Evolutionary conservation across 164 flowering plant genomes (phyloP).

Genomic region (Stephania cephalantha): DNA sequence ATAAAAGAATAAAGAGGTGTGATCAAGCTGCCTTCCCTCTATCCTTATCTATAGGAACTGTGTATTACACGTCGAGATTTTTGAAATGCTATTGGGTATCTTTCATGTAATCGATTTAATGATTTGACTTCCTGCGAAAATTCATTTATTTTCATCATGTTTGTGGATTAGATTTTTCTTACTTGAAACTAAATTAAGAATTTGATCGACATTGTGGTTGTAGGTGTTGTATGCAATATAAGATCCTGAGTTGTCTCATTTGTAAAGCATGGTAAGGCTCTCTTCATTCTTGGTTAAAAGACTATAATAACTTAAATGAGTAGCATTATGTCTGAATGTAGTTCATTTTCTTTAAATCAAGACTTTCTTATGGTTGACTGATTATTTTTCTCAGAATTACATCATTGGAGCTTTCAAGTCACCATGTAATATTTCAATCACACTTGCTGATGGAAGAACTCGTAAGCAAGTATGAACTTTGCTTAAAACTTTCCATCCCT

Average conservation of each 20-base stretch:
- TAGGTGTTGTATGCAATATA: conserved; percentile 8
- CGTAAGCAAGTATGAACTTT: conserved; percentile 66
- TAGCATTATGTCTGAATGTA: not conserved
- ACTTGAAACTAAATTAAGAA: not conserved
- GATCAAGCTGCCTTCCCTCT: too few species aligned
- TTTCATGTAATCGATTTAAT: not conserved
- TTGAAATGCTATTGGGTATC: not conserved
- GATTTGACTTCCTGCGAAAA: not conserved
- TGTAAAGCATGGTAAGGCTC: conserved; percentile 17
- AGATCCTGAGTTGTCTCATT: not conserved
- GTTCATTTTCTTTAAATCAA: not conserved
- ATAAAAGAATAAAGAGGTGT: too few species aligned
- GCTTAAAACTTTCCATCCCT: too few species aligned
- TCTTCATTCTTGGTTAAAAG: not conserved
- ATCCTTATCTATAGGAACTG: too few species aligned
- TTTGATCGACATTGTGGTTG: not conserved
- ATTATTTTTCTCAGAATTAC: conserved; percentile 46
- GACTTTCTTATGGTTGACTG: not conserved
- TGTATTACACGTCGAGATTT: not conserved
- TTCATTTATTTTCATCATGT: not conserved
- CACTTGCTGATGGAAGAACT: conserved; percentile 70
- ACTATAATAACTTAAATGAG: not conserved
- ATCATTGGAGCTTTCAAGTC: conserved; percentile 89
- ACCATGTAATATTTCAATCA: conserved; percentile 61
- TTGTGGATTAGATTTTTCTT: not conserved